Evolutionary conservation across 306 rosid genomes (phyloP).

Genomic region (Trifolium fragiferum): DNA sequence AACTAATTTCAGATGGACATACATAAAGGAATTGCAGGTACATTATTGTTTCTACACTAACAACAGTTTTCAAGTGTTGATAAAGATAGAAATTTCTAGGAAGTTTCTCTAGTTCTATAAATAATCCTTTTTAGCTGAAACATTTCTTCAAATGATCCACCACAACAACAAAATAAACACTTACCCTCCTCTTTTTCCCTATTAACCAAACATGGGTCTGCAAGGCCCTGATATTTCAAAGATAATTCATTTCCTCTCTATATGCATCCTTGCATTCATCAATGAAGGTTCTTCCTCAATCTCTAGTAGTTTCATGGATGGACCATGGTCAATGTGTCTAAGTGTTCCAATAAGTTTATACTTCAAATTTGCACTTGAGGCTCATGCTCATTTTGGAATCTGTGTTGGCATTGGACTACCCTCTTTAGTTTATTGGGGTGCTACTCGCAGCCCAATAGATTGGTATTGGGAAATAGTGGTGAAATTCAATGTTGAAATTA

Average conservation of each 20-base stretch:
- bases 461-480: slow-evolving; percentile 43
- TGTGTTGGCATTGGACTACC: slow-evolving; percentile 49
- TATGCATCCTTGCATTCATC: slow-evolving; percentile 49
- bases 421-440: slow-evolving; percentile 52
- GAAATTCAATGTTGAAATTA: slow-evolving; percentile 42
- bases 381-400: slow-evolving; percentile 50
- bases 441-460: slow-evolving; percentile 43
- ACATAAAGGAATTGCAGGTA: slow-evolving; percentile 33
- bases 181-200: not conserved
- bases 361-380: slow-evolving; percentile 51
- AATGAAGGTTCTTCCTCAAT: slow-evolving; percentile 52
- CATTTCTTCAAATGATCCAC: slow-evolving; percentile 43
- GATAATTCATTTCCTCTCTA: slow-evolving; percentile 45
- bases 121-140: slow-evolving; percentile 28
- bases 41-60: slow-evolving; percentile 16
- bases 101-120: slow-evolving; percentile 45
- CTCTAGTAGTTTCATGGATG: slow-evolving; percentile 37
- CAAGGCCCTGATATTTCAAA: slow-evolving; percentile 38
- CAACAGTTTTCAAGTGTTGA: slow-evolving; percentile 29
- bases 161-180: slow-evolving; percentile 21
- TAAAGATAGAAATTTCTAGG: slow-evolving; percentile 49
- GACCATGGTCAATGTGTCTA: slow-evolving; percentile 52
- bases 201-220: slow-evolving; percentile 14
- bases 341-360: slow-evolving; percentile 48
- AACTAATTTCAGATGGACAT: not conserved